Evolutionary conservation across 2,329 filamentous ascomycete species (phyloP).

Genomic region (Calonectria montana): DNA sequence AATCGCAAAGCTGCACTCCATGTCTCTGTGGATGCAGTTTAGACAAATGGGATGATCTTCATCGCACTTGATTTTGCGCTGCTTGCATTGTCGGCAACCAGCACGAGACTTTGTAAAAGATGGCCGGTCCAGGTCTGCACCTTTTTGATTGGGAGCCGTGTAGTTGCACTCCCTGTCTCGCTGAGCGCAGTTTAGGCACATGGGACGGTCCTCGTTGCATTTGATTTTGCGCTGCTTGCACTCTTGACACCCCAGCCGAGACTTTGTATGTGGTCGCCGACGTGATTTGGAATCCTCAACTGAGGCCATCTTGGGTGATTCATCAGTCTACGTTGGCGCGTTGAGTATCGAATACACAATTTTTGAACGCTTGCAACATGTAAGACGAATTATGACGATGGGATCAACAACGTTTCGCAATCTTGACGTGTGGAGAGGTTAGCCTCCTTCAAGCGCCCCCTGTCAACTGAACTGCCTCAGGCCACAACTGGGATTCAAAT

Average conservation of each 20-base stretch:
- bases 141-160: background rate
- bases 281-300: background rate
- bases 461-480: background rate
- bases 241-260: background rate
- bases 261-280: background rate
- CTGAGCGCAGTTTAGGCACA: background rate
- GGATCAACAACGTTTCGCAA: background rate
- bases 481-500: background rate
- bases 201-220: background rate
- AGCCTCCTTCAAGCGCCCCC: background rate
- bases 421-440: background rate
- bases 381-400: background rate
- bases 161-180: background rate
- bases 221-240: conserved; percentile 1
- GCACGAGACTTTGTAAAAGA: background rate
- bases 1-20: background rate
- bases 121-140: background rate
- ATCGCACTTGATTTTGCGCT: background rate
- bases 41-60: background rate
- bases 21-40: background rate
- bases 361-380: background rate
- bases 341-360: background rate
- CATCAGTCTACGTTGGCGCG: background rate
- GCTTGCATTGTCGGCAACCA: background rate
- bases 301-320: background rate